These are phyloP conservation scores for Basidiobolus meristosporus DNA, from an alignment of 371 early-diverging fungal genomes.

Conservation along the genomic window DNA sequence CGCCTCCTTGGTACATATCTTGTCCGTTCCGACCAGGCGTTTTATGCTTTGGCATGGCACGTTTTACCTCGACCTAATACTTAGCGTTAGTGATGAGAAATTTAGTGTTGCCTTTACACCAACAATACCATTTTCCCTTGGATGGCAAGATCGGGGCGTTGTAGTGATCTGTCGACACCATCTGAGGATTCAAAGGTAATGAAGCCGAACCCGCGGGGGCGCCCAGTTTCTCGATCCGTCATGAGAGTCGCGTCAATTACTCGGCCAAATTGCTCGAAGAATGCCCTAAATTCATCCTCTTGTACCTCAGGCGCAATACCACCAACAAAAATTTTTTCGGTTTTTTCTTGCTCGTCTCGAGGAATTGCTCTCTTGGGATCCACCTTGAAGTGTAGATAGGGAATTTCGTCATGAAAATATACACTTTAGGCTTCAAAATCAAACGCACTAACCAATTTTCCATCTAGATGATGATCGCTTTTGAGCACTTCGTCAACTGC, in stretches of 20 bases:
- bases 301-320: slow-evolving; percentile 63
- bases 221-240: slow-evolving; percentile 55
- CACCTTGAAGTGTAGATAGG: too few species aligned
- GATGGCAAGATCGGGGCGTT: too few species aligned
- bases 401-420: too few species aligned
- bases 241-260: slow-evolving; percentile 59
- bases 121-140: too few species aligned
- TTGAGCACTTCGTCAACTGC: slow-evolving; percentile 52
- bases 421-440: not conserved
- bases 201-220: slow-evolving; percentile 67
- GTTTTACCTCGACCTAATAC: too few species aligned
- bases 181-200: slow-evolving; percentile 65
- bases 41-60: too few species aligned
- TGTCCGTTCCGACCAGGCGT: too few species aligned
- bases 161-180: too few species aligned
- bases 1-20: too few species aligned
- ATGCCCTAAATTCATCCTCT: slow-evolving; percentile 61
- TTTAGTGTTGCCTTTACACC: too few species aligned
- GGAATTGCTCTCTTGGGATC: slow-evolving; percentile 82
- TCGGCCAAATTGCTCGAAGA: slow-evolving; percentile 53
- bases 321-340: slow-evolving; percentile 82
- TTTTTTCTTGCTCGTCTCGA: slow-evolving; percentile 48
- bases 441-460: slow-evolving; percentile 42
- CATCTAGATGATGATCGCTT: slow-evolving; percentile 56
- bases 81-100: too few species aligned